Evolutionary conservation across 2,329 filamentous ascomycete species (phyloP), one percentile per base, ranked within the genome.

Genomic region (Hymenoscyphus occultus): DNA sequence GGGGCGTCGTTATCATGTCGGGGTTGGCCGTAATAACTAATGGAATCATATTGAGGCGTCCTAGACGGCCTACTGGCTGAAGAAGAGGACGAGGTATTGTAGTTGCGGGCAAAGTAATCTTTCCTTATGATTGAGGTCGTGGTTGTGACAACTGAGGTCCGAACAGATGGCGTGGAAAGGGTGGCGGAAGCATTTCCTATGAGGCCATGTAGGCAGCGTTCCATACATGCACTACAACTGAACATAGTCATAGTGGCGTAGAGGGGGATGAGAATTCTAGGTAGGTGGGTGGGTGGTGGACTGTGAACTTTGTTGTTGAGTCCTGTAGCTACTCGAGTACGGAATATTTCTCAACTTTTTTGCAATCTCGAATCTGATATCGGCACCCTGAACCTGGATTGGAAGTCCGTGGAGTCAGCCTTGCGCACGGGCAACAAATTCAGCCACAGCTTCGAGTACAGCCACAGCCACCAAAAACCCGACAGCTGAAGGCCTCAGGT

Each of bases 201-300:
- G 51, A 75, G 60, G 39, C 65, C 66, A 35, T 72, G 71, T 28
- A 75, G 51, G 39, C 66, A 74, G n/a, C 67, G 70, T 64, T 67
- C 72, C 61, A 72, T 73, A 57, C 74, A 75, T 28, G 65, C 65
- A 22, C 68, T 66, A 62, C 74, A 75, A 58, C 67, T 68, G 59
- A 74, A 71, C 73, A 75, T 74, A 56, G 57, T 59, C 73, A 75
- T 75, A 56, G 57, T 59, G 9, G 19, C 48, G 19, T 22, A 28
- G 19, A 5, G 22, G 9, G n/a, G 28, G 28, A 28, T 28, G 28
- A 28, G 28, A 28, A 28, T 28, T 28, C 28, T 28, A 28, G 28
- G 28, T 28, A 28, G 28, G 28, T 28, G 28, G 28, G 28, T 28
- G 28, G 28, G 28, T 28, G 28, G 28, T 28, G 28, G 28, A 28